These are phyloP conservation scores for Botryotinia convoluta DNA, from an alignment of 2,329 filamentous ascomycete genomes.

Conservation along the genomic window DNA sequence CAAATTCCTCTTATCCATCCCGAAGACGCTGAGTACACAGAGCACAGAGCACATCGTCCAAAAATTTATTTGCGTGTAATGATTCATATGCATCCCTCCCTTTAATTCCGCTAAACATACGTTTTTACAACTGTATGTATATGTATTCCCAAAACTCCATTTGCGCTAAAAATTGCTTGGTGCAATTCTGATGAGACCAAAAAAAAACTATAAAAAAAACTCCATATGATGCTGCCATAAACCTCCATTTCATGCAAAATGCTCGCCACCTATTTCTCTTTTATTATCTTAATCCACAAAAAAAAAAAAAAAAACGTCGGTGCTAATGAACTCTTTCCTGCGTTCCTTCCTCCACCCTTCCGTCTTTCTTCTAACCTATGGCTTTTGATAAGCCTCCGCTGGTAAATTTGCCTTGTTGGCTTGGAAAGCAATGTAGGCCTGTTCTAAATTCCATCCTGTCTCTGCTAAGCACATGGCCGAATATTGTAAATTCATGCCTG, in stretches of 20 bases:
- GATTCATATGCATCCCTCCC: not conserved
- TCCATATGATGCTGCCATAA: constrained; percentile 3
- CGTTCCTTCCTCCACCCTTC: too few species aligned
- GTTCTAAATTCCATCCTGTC: constrained; percentile 75
- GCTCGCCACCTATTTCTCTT: not conserved
- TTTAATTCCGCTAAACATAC: constrained; percentile 7
- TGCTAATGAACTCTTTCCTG: not conserved
- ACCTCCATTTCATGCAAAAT: constrained; percentile 3
- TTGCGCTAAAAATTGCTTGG: not conserved
- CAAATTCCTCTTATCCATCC: not conserved
- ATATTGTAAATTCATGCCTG: constrained; percentile 76
- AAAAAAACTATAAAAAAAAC: not conserved
- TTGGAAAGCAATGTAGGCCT: constrained; percentile 72
- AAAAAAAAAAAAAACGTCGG: not conserved
- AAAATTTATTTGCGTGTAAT: not conserved
- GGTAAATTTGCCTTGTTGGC: constrained; percentile 60
- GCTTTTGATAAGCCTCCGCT: constrained; percentile 11
- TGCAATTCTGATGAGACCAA: not conserved
- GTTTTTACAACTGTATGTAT: constrained; percentile 9
- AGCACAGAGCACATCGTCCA: not conserved
- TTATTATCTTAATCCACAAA: not conserved
- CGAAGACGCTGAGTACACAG: not conserved
- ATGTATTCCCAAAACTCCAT: constrained; percentile 6
- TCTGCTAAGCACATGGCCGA: constrained; percentile 78
- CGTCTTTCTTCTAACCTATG: not conserved